A percentile compares a stretch with the other conserved stretches of the same genome.
These are phyloP conservation scores for Alternaria burnsii DNA, from an alignment of 2,329 filamentous ascomycete species.

Conservation along the genomic window DNA sequence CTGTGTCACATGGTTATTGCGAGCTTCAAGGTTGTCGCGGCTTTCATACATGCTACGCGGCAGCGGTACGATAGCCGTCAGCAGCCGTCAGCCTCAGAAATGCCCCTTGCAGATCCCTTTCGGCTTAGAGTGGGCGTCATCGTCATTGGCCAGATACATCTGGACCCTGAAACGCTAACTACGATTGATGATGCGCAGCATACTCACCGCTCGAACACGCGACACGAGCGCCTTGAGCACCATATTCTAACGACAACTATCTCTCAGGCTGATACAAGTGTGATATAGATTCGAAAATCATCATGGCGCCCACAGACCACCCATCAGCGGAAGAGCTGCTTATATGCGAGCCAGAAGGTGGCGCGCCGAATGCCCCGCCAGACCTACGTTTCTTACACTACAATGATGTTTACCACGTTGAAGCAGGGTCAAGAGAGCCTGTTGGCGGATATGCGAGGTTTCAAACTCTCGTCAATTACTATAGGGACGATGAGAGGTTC, in stretches of 20 bases:
- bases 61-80: constrained; percentile 16
- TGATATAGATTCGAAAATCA: constrained; percentile 3
- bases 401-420: constrained; percentile 94
- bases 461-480: constrained; percentile 78
- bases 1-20: not conserved
- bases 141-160: constrained; percentile 34
- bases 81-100: constrained; percentile 12
- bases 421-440: constrained; percentile 77
- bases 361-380: constrained; percentile 60
- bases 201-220: constrained; percentile 38
- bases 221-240: constrained; percentile 20
- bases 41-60: constrained; percentile 2
- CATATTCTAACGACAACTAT: constrained; percentile 7
- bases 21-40: not conserved
- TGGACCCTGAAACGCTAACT: constrained; percentile 41
- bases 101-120: constrained; percentile 23
- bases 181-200: constrained; percentile 13
- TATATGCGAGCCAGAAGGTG: constrained; percentile 55
- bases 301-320: constrained; percentile 38
- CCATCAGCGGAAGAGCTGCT: constrained; percentile 45
- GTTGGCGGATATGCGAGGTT: constrained; percentile 84
- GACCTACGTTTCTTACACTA: constrained; percentile 86
- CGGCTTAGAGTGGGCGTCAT: constrained; percentile 23
- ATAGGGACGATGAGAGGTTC: constrained; percentile 70
- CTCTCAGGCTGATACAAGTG: not conserved